These are phyloP conservation scores for Tieghemostelium lacteum DNA, from an alignment of 78 protist species.

Conservation along the genomic window DNA sequence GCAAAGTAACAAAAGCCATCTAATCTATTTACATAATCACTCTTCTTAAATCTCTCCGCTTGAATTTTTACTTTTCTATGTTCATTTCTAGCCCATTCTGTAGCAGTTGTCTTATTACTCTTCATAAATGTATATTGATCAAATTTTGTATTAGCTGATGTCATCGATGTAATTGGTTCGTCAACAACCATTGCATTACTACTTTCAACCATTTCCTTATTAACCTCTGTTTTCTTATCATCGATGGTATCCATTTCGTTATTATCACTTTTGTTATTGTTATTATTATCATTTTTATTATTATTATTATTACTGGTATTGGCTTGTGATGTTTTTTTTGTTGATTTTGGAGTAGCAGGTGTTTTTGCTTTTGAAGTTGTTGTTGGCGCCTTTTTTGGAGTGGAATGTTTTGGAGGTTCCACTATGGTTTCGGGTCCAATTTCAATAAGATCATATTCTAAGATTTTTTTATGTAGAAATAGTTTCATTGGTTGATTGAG, in stretches of 20 bases:
- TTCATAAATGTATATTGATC: too few species aligned
- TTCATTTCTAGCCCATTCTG: not conserved
- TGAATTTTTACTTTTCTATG: not conserved
- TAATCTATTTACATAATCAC: not conserved
- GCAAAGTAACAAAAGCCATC: not conserved
- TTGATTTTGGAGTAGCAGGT: not conserved
- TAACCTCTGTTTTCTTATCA: too few species aligned
- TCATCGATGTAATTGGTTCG: too few species aligned
- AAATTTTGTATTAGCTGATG: too few species aligned
- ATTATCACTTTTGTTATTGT: not conserved
- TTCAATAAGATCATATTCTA: not conserved
- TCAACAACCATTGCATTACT: too few species aligned
- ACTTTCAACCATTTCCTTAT: too few species aligned
- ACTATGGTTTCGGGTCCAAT: not conserved
- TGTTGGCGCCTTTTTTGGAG: not conserved
- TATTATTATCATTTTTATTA: not conserved
- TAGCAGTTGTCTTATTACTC: too few species aligned
- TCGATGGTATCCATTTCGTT: not conserved
- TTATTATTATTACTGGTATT: not conserved
- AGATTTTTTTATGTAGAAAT: too few species aligned
- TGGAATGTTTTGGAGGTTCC: not conserved
- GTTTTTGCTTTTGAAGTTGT: not conserved
- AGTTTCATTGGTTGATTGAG: too few species aligned
- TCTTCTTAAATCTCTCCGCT: not conserved
- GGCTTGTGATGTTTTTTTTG: not conserved